phyloP scores from a whole-genome alignment of 73 alveolate species.

The Tetrahymena borealis region DNA sequence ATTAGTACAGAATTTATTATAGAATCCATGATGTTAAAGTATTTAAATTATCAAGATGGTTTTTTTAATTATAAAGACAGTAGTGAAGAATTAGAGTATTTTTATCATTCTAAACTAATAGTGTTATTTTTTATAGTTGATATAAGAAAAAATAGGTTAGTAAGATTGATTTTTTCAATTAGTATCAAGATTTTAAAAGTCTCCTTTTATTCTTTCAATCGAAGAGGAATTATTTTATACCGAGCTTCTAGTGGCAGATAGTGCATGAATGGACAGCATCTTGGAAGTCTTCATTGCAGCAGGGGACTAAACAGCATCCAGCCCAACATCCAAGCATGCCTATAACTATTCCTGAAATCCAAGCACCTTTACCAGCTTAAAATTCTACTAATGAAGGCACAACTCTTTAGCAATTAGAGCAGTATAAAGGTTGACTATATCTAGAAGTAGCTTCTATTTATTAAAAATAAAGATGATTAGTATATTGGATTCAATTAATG shows the following conservation, averaged over 20 bases:
- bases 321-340: constrained; percentile 20
- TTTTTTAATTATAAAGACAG: no score
- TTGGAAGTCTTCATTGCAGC: not conserved
- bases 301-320: constrained; percentile 11
- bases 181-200: not conserved
- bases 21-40: no score
- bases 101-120: no score
- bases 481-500: not conserved
- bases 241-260: not conserved
- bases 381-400: not conserved
- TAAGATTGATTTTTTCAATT: no score
- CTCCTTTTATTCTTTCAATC: not conserved
- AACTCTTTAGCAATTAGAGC: constrained; percentile 1
- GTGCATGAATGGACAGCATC: constrained; percentile 13
- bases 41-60: no score
- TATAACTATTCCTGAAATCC: not conserved
- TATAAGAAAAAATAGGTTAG: no score
- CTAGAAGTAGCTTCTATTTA: not conserved
- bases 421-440: not conserved
- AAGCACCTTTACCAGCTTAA: not conserved
- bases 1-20: no score
- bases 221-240: not conserved
- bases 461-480: no score
- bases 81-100: no score
- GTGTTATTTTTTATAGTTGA: no score